phyloP scores from a whole-genome alignment of 805 yeast species.

The Torulaspora quercuum region DNA sequence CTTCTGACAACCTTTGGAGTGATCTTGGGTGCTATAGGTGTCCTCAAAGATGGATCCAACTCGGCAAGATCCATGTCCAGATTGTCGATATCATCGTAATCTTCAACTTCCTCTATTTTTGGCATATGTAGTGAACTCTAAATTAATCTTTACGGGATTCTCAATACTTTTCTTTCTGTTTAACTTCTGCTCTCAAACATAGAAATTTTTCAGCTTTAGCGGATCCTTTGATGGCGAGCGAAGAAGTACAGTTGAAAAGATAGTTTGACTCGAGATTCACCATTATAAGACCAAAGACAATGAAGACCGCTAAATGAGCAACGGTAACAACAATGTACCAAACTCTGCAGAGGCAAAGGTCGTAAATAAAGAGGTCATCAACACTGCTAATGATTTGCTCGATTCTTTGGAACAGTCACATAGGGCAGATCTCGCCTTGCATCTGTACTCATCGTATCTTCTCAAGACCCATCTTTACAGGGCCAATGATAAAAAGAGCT shows the following conservation, averaged over 20 bases:
- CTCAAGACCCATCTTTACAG: constrained; percentile 26
- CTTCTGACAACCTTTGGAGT: constrained; percentile 60
- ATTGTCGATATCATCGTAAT: constrained; percentile 83
- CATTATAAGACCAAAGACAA: background rate
- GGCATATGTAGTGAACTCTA: too few species aligned
- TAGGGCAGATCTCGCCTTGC: constrained; percentile 57
- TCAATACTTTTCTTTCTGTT: background rate
- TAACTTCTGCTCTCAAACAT: background rate
- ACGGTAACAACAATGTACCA: constrained; percentile 1
- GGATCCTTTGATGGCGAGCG: too few species aligned
- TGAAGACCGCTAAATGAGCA: constrained; percentile 5
- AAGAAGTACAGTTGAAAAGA: too few species aligned
- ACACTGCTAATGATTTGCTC: constrained; percentile 34
- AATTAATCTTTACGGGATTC: too few species aligned
- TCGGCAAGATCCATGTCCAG: constrained; percentile 92
- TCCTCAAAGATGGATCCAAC: constrained; percentile 66
- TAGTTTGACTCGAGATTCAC: too few species aligned
- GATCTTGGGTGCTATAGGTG: constrained; percentile 70
- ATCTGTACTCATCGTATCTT: constrained; percentile 57
- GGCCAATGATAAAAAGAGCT: constrained; percentile 30
- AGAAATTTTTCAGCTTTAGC: constrained; percentile 8
- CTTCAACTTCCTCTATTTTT: constrained; percentile 64
- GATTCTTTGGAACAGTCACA: constrained; percentile 48
- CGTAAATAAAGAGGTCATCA: constrained; percentile 16
- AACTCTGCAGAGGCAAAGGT: background rate